Conservation (phyloP, 768 basidiomycete species). For the Neoboletus subvelutipes region DNA sequence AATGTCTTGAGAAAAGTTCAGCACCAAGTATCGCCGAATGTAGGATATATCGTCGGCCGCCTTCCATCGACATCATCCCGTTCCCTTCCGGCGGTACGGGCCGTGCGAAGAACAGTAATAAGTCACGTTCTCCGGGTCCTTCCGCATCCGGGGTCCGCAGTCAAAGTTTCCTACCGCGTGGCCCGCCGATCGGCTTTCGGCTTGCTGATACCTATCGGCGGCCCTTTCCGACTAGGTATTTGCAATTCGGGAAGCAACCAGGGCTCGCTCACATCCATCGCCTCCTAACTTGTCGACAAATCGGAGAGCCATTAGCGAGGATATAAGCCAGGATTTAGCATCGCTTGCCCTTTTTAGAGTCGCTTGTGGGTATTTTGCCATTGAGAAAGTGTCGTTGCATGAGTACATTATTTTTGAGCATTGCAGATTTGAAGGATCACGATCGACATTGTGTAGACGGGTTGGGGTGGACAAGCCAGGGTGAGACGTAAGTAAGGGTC, state of each 20-base stretch:
- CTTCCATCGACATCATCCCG: background rate
- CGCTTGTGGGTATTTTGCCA: too few relatives aligned
- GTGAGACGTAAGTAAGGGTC: background rate
- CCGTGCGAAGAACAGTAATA: background rate
- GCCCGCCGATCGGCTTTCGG: background rate
- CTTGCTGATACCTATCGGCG: background rate
- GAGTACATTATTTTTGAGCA: too few relatives aligned
- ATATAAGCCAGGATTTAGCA: too few relatives aligned
- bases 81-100: background rate
- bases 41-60: background rate
- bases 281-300: too few relatives aligned
- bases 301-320: too few relatives aligned
- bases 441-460: background rate
- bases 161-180: background rate
- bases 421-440: background rate
- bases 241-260: constrained; percentile 7
- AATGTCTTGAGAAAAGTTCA: too few relatives aligned
- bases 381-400: too few relatives aligned
- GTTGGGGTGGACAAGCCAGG: background rate
- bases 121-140: background rate
- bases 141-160: constrained; percentile 8
- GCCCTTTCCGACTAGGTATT: background rate
- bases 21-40: constrained; percentile 3
- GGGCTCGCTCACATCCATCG: background rate
- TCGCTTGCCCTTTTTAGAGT: too few relatives aligned